Base-by-base conservation (phyloP, 2,329 filamentous ascomycete genomes). In the Ampelomyces quisqualis region DNA sequence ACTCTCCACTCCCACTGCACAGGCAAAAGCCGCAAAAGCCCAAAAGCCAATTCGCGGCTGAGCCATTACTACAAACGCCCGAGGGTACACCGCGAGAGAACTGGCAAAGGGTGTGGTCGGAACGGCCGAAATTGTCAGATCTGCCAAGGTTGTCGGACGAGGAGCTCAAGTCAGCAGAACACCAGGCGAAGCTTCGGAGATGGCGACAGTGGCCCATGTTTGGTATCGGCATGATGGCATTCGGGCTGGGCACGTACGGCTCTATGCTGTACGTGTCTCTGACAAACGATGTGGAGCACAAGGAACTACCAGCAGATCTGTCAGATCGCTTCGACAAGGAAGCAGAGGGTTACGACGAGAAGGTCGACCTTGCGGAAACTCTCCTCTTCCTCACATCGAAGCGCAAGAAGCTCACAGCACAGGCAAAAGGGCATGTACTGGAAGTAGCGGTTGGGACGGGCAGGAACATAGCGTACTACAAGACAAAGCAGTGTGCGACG, bases 371-470 rank as follows among this genome's bases (percentile, higher is more conserved):
- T 13, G 68, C 68, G 5, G 74, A 77, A 49, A 63, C 52, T 43
- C 47, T 73, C 23, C 67, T 70, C 46, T 63, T 73, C 15, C 53
- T 76, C 38, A 70, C 60, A 18, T 54, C 52, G 30, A 61, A 65
- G 35, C 67, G 74, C 34, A 68, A 68, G 47, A 57, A 66, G 45
- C 58, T 77, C 18, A 65, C 68, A 3, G 45, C 53, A 23, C 60
- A 64, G 51, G 74, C 70, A 40, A 57, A 52, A 9, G 74, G 74
- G 1, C 64, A 77, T 56, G 73, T 77, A 10, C 52, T 77, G 23
- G 74, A 77, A 55, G 71, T 72, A 10, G 70, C 71, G 14, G 74
- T 72, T 31, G 74, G 74, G 5, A 77, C 74, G 0, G 74, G 73
- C 11, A 63, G 74, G 47, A 77, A 77, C 44, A 60, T 72, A 45